Evolutionary conservation across 441 rosid genomes (phyloP).

Genomic region (Aquilaria agallochum): DNA sequence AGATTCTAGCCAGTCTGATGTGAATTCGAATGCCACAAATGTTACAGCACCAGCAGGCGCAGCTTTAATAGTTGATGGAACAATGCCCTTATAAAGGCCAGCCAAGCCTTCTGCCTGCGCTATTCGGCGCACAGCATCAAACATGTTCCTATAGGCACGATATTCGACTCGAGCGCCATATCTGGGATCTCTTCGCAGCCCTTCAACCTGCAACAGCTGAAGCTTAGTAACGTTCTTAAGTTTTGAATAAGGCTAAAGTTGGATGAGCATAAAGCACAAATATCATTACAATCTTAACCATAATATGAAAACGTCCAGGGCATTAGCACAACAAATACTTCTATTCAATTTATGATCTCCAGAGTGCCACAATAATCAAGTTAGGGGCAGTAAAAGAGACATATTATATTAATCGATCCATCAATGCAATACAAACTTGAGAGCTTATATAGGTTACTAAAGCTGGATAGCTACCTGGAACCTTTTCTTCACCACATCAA

Average conservation of each 20-base stretch:
- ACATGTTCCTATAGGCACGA: conserved; percentile 72
- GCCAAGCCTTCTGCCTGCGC: conserved; percentile 69
- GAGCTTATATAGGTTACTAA: not conserved
- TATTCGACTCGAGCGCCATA: conserved; percentile 86
- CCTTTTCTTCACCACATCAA: conserved; percentile 95
- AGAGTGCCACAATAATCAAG: no score
- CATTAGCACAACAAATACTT: no score
- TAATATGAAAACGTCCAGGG: no score
- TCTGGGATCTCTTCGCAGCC: conserved; percentile 79
- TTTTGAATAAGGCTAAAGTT: no score
- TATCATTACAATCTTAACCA: no score
- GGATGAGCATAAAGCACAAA: no score
- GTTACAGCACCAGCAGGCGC: conserved; percentile 99
- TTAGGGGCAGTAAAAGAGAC: no score
- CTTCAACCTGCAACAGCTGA: conserved; percentile 68
- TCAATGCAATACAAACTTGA: no score
- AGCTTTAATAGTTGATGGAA: conserved; percentile 96
- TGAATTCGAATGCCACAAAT: conserved; percentile 71
- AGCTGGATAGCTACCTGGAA: conserved; percentile 63
- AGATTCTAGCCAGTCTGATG: conserved; percentile 86
- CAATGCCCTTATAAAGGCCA: conserved; percentile 91
- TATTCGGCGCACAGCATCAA: conserved; percentile 66
- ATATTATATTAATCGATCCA: no score
- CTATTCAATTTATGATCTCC: no score
- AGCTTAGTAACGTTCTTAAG: not conserved